Base-by-base conservation (phyloP, 2,329 filamentous ascomycete genomes). In the Venturia carpophila region DNA sequence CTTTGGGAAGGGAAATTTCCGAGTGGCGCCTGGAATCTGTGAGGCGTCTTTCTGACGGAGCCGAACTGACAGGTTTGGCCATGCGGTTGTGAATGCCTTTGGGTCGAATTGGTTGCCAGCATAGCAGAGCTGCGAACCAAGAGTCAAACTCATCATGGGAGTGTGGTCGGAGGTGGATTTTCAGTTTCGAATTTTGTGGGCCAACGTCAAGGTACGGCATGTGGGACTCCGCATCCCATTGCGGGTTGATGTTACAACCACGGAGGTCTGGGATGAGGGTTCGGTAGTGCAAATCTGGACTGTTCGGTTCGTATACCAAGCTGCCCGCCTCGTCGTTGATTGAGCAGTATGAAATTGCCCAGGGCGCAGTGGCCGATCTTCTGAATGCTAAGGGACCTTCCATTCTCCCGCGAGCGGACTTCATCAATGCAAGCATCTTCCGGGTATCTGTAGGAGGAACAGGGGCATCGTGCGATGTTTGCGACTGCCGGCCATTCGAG, bases 101-200 rank as follows among this genome's bases (percentile, higher is more conserved):
- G 1, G 87, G 85, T 30, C 84, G 83, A 66, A 91, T 80, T 68
- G 91, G 89, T 73, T 92, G 88, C 90, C 90, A 94, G 72, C 88
- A 91, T 41, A 93, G 79, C 56, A 94, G 75, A 9, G 90, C 90
- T 17, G 90, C 90, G 65, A 92, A 84, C 90, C 90, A 94, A 27
- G 87, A 80, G 69, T 93, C 89, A 68, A 88, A 84, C 71, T 93
- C 89, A 24, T 86, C 83, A 41, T 82, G 75, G 2, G 82, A 81
- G 10, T 84, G 74, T 17, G 90, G 88, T 43, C 87, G 83, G 66
- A 94, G 76, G 64, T 88, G 78, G 55, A 91, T 78, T 68, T 89
- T 83, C 30, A 85, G 74, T 9, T 82, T 82, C 34, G 81, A 80
- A 56, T 83, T 80, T 64, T 82, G 78, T 64, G 81, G 62, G 79